These are phyloP conservation scores for Nicotiana tomentosiformis DNA, from an alignment of 257 asterid species.

Conservation along the genomic window DNA sequence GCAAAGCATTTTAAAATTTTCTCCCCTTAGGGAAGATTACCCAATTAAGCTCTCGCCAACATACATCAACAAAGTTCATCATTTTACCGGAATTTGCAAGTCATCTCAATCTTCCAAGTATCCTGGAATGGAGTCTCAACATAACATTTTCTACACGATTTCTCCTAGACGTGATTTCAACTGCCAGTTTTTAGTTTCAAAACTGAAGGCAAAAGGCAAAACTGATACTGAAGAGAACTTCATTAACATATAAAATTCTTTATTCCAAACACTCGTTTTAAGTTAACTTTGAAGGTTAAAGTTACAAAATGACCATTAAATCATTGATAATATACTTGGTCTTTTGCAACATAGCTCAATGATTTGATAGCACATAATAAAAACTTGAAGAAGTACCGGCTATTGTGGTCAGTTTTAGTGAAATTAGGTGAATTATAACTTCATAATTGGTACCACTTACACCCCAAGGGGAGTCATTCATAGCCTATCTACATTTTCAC, in stretches of 20 bases:
- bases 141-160: neutral
- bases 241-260: neutral
- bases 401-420: neutral
- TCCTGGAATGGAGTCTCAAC: neutral
- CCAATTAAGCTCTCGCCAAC: neutral
- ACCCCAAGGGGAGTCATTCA: neutral
- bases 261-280: neutral
- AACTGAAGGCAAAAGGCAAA: neutral
- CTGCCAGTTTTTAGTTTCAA: neutral
- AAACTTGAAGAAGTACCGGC: neutral
- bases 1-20: neutral
- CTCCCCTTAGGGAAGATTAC: neutral
- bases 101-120: neutral
- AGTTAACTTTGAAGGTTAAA: neutral
- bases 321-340: neutral
- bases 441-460: neutral
- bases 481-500: neutral
- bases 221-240: neutral
- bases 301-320: neutral
- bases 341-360: neutral
- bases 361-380: neutral
- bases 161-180: neutral
- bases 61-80: neutral
- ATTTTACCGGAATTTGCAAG: neutral
- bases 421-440: neutral